Conservation (phyloP, 2,329 filamentous ascomycete genomes). For the Lithohypha guttulata region DNA sequence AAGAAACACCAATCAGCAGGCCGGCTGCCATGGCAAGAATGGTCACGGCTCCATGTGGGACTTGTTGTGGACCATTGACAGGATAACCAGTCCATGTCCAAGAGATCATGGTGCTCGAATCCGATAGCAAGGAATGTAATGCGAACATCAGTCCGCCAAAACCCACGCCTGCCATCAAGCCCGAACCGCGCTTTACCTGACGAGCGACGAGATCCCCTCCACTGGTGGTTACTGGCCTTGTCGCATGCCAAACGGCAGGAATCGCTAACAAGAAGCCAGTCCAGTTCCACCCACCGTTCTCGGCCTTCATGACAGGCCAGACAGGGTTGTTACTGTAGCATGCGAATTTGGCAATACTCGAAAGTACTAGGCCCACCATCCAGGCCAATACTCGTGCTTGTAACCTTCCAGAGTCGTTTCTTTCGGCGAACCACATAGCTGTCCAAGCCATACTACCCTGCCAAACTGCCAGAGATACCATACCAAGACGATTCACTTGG, state of each 20-base stretch:
- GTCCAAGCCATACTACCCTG: slow-evolving; percentile 77
- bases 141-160: slow-evolving; percentile 77
- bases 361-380: slow-evolving; percentile 70
- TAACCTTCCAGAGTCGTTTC: slow-evolving; percentile 60
- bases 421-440: slow-evolving; percentile 69
- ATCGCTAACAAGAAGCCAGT: slow-evolving; percentile 66
- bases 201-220: slow-evolving; percentile 40
- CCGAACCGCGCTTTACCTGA: slow-evolving; percentile 53
- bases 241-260: slow-evolving; percentile 64
- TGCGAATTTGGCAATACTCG: slow-evolving; percentile 81
- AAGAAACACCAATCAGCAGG: slow-evolving; percentile 62
- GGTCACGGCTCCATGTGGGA: slow-evolving; percentile 81
- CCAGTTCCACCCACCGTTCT: slow-evolving; percentile 88
- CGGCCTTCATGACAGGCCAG: slow-evolving; percentile 85
- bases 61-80: slow-evolving; percentile 73
- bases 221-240: slow-evolving; percentile 49
- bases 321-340: slow-evolving; percentile 92
- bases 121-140: slow-evolving; percentile 83
- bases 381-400: slow-evolving; percentile 76
- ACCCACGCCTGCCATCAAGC: slow-evolving; percentile 62
- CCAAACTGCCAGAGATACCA: slow-evolving; percentile 67
- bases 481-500: slow-evolving; percentile 66
- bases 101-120: slow-evolving; percentile 96
- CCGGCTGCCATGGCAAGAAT: slow-evolving; percentile 79
- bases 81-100: slow-evolving; percentile 98